phyloP scores from a whole-genome alignment of 495 filamentous ascomycete genomes.

The Penicillium coffeae region DNA sequence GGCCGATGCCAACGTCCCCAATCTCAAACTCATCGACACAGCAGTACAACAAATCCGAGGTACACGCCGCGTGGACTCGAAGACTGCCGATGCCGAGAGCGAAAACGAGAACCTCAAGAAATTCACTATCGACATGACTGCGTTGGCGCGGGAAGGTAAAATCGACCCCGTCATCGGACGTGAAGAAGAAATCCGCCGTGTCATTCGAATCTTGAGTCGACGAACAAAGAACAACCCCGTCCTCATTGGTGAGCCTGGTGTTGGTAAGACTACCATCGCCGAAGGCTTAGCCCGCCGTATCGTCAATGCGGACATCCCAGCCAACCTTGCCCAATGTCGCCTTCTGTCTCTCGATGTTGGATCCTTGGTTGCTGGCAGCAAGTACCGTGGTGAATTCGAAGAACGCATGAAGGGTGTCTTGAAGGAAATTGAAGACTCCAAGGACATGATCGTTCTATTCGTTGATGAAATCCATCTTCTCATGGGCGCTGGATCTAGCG shows the following conservation, averaged over 20 bases:
- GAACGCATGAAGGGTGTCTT: conserved; percentile 98
- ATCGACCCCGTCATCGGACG: conserved; percentile 97
- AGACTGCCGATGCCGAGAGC: conserved; percentile 85
- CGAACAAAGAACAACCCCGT: conserved; percentile 99
- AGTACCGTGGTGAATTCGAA: conserved; percentile 97
- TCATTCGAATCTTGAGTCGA: conserved; percentile 87
- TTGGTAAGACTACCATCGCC: conserved; percentile 96
- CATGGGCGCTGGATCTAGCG: conserved; percentile 91
- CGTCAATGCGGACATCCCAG: conserved; percentile 91
- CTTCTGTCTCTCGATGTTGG: conserved; percentile 93
- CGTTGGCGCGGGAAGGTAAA: conserved; percentile 90
- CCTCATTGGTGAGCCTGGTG: conserved; percentile 92
- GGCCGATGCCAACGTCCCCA: conserved; percentile 86
- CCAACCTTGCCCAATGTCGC: conserved; percentile 90
- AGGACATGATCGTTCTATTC: conserved; percentile 94
- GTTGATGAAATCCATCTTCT: conserved; percentile 98
- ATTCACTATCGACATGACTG: conserved; percentile 97
- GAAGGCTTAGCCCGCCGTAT: conserved; percentile 95
- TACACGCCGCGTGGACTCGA: conserved; percentile 86
- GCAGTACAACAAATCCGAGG: conserved; percentile 88
- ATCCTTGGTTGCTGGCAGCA: conserved; percentile 91
- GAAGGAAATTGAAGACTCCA: conserved; percentile 94
- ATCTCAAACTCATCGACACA: conserved; percentile 80
- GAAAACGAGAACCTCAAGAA: conserved; percentile 94
- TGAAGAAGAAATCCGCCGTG: conserved; percentile 93